Evolutionary conservation across 2,329 filamentous ascomycete genomes (phyloP).

Genomic region (Drechslerella dactyloides): DNA sequence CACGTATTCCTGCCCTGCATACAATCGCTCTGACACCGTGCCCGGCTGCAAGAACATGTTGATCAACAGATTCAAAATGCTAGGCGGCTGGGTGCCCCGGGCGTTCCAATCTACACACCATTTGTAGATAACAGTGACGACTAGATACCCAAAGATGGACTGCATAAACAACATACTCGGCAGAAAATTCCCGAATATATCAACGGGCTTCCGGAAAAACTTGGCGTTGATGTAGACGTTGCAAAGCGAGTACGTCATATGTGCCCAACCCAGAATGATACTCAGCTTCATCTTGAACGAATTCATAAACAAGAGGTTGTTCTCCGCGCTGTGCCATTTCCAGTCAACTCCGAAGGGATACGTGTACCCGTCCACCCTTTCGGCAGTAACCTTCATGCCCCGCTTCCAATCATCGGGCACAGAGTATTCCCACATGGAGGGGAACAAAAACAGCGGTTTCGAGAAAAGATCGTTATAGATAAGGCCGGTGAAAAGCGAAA

Average conservation of each 20-base stretch:
- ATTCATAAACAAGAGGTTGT: conserved; percentile 94
- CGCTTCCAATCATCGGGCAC: conserved; percentile 71
- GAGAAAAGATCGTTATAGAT: conserved; percentile 99
- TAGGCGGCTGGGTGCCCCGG: conserved; percentile 73
- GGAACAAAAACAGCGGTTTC: conserved; percentile 85
- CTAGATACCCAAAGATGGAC: conserved; percentile 95
- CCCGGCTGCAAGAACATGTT: conserved; percentile 98
- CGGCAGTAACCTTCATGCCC: conserved; percentile 69
- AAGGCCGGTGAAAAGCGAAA: conserved; percentile 94
- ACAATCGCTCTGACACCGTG: conserved; percentile 71
- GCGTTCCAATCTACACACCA: conserved; percentile 89
- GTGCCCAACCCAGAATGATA: conserved; percentile 94
- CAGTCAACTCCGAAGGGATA: conserved; percentile 96
- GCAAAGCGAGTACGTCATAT: conserved; percentile 98
- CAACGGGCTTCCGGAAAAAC: conserved; percentile 92
- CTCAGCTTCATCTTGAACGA: conserved; percentile 99
- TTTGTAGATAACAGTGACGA: conserved; percentile 94
- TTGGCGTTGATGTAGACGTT: conserved; percentile 90
- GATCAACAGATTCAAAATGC: conserved; percentile 97
- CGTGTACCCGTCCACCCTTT: conserved; percentile 75
- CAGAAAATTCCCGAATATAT: conserved; percentile 96
- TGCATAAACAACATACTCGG: conserved; percentile 99
- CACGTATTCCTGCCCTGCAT: conserved; percentile 75
- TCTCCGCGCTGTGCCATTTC: conserved; percentile 95
- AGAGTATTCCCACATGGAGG: conserved; percentile 84